phyloP scores from a whole-genome alignment of 257 asterid species.

The Craterostigma plantagineum region DNA sequence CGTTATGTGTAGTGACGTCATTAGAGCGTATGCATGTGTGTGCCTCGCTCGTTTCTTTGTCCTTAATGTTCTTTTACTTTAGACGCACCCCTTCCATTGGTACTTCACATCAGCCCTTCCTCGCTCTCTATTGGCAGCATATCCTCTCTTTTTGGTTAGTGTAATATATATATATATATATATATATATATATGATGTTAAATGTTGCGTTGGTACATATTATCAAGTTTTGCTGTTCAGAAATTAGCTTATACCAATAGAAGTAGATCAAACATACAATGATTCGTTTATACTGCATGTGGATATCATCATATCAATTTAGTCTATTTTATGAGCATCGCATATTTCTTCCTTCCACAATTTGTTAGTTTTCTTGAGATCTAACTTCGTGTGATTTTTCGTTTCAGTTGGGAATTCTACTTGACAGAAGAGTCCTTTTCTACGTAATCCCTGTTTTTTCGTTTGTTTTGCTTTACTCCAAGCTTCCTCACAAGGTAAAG shows the following conservation, averaged over 20 bases:
- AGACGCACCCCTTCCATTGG: conserved; percentile 92
- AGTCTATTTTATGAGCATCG: not conserved
- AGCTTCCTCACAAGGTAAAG: conserved; percentile 93
- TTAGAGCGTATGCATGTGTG: too few relatives aligned
- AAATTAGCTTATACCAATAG: too few relatives aligned
- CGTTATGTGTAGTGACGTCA: too few relatives aligned
- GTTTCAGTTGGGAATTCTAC: conserved; percentile 79
- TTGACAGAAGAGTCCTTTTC: conserved; percentile 49
- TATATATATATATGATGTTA: not conserved
- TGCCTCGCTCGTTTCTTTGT: not conserved
- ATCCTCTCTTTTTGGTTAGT: conserved; percentile 88
- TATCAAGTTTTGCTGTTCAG: too few relatives aligned
- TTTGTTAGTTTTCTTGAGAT: conserved; percentile 5
- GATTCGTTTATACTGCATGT: too few relatives aligned
- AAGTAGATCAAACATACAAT: not conserved
- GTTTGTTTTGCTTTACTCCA: conserved; percentile 71
- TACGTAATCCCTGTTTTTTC: conserved; percentile 57
- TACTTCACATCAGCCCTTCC: conserved; percentile 98
- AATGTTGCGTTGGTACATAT: too few relatives aligned
- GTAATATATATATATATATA: not conserved
- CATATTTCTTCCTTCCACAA: not conserved
- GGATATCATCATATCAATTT: too few relatives aligned
- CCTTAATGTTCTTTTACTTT: conserved; percentile 19
- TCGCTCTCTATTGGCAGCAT: conserved; percentile 75
- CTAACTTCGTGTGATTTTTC: conserved; percentile 9